phyloP scores from a whole-genome alignment of 139 green algal genomes.

The Gonium pectorale region DNA sequence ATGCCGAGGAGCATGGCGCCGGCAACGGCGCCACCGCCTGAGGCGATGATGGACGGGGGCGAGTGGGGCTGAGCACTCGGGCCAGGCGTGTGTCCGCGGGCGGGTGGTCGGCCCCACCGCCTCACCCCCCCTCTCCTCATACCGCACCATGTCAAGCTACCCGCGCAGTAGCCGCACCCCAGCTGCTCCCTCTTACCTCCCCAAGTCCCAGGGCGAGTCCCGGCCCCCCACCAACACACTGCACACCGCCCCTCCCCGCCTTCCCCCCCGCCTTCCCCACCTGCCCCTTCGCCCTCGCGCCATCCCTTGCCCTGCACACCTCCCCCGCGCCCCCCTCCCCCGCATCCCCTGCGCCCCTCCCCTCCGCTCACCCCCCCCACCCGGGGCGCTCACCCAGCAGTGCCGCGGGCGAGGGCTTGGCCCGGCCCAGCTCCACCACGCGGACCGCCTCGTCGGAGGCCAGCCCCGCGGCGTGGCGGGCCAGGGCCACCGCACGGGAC shows the following conservation, averaged over 20 bases:
- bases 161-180: too few species aligned
- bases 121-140: not conserved
- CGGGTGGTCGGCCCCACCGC: not conserved
- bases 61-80: not conserved
- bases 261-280: not conserved
- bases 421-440: conserved; percentile 70
- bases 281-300: not conserved
- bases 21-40: conserved; percentile 26
- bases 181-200: too few species aligned
- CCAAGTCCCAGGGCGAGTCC: too few species aligned
- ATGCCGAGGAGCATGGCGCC: not conserved
- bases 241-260: too few species aligned
- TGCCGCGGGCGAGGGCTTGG: conserved; percentile 55
- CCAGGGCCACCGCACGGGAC: conserved; percentile 77
- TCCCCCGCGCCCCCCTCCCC: not conserved
- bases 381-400: conserved; percentile 50
- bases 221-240: too few species aligned
- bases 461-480: conserved; percentile 78
- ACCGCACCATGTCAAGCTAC: not conserved
- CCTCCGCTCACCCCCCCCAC: not conserved
- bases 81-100: not conserved
- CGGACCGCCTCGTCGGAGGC: conserved; percentile 55
- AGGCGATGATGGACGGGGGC: not conserved
- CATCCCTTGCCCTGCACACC: not conserved
- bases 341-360: not conserved